phyloP scores from a whole-genome alignment of 2,329 filamentous ascomycete genomes.

The Colletotrichum agaves region DNA sequence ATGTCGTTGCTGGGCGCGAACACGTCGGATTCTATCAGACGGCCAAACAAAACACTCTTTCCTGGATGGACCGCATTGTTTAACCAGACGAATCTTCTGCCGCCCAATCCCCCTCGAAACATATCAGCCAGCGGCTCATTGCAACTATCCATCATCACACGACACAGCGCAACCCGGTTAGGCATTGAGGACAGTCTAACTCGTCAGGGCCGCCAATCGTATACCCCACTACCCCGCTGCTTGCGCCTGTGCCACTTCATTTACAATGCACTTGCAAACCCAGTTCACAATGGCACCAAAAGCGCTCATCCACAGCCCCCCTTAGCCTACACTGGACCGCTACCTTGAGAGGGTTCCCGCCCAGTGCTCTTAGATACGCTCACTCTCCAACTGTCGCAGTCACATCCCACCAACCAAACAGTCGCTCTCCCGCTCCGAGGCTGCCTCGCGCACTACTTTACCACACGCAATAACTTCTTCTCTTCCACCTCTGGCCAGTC shows the following conservation, averaged over 20 bases:
- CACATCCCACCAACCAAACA: not conserved
- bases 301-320: conserved; percentile 30
- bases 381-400: conserved; percentile 18
- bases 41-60: not conserved
- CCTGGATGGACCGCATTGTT: no score
- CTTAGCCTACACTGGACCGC: conserved; percentile 11
- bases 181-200: conserved; percentile 9
- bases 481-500: conserved; percentile 19
- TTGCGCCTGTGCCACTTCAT: conserved; percentile 26
- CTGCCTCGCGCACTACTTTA: conserved; percentile 18
- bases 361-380: conserved; percentile 12
- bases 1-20: conserved; percentile 9
- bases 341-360: conserved; percentile 12
- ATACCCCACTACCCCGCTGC: conserved; percentile 33
- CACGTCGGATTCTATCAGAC: not conserved
- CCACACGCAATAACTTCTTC: conserved; percentile 7
- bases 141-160: conserved; percentile 16
- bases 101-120: not conserved
- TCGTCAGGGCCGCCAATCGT: not conserved
- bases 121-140: not conserved
- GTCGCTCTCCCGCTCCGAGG: conserved; percentile 11
- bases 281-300: conserved; percentile 20
- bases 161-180: conserved; percentile 12
- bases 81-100: not conserved
- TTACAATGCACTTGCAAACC: not conserved